Base-by-base conservation (phyloP, 352 stramenopile genomes). In the Paralagenidium karlingii region DNA sequence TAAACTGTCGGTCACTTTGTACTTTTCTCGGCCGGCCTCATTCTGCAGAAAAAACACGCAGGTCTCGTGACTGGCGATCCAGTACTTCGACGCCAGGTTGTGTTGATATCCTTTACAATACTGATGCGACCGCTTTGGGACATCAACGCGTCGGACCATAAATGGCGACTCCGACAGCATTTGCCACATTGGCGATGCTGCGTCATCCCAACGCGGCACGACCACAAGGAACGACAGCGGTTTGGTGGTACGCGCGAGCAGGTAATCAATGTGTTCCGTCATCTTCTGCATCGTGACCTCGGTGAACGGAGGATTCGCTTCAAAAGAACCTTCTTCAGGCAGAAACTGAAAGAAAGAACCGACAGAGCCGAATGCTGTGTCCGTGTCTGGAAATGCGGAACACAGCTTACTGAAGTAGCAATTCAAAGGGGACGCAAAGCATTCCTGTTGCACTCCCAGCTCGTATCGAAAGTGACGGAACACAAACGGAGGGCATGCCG, bases 281-380 rank as follows among this genome's bases (percentile, higher is more conserved):
- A 97, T 96, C 11, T 61, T 59, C 46, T 83, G 73, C 47, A 97
- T 96, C 28, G 97, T 59, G 41, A 78, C 66, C 16, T 85, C 79
- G 37, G 95, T 88, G 60, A 98, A 98, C 3, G 92, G 92, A 37
- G 92, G 92, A 64, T 98, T 98, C 10, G 87, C 90, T 67, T 97
- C 84, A 46, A 85, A 98, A 45, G 70, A 84, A 22, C 87, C 85
- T 5, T 58, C 67, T 29, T 61, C 71, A n/a, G 87, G 86, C 32
- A 68, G 56, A 25, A 94, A 90, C 46, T 94, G 71, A 49, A 98
- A 98, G 51, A 97, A 98, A 49, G 68, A 95, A 28, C 88, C 90
- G 25, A 85, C 55, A 43, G 77, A 94, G 34, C 88, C 87, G 58
- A 98, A 98, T 19, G 56, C 47, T 18, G 53, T 41, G 50, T 96